Evolutionary conservation across 306 rosid species (phyloP).

Genomic region (Lagenaria siceraria): DNA sequence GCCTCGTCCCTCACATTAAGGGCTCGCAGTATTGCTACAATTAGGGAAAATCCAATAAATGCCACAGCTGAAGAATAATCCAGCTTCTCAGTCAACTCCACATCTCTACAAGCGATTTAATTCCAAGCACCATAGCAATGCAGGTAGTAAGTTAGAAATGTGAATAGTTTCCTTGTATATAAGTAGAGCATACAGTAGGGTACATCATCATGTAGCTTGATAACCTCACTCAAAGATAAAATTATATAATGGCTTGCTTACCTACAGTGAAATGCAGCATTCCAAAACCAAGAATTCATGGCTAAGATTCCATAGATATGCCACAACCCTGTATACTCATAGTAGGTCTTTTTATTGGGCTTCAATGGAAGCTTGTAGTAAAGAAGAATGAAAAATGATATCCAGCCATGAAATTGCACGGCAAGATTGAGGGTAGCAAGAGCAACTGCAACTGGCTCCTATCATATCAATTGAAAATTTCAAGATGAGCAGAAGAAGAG

Average conservation of each 20-base stretch:
- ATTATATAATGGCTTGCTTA: conserved; percentile 32
- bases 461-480: conserved; percentile 13
- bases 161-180: not conserved
- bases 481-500: not conserved
- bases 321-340: conserved; percentile 85
- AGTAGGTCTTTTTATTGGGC: conserved; percentile 56
- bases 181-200: not conserved
- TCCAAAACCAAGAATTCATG: conserved; percentile 93
- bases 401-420: conserved; percentile 96
- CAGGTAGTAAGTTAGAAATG: not conserved
- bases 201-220: not conserved
- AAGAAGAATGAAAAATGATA: conserved; percentile 82
- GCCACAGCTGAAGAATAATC: conserved; percentile 82
- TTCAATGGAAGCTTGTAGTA: conserved; percentile 75
- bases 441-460: conserved; percentile 96
- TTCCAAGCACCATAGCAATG: not conserved
- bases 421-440: conserved; percentile 87
- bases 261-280: conserved; percentile 87
- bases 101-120: conserved; percentile 42
- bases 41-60: conserved; percentile 66
- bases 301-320: conserved; percentile 76
- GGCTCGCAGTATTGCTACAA: conserved; percentile 52
- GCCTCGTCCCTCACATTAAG: conserved; percentile 80
- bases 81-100: conserved; percentile 86
- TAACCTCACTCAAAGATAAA: not conserved